These are phyloP conservation scores for Ophiostoma perfectum DNA, from an alignment of 2,329 filamentous ascomycete genomes.

Conservation along the genomic window DNA sequence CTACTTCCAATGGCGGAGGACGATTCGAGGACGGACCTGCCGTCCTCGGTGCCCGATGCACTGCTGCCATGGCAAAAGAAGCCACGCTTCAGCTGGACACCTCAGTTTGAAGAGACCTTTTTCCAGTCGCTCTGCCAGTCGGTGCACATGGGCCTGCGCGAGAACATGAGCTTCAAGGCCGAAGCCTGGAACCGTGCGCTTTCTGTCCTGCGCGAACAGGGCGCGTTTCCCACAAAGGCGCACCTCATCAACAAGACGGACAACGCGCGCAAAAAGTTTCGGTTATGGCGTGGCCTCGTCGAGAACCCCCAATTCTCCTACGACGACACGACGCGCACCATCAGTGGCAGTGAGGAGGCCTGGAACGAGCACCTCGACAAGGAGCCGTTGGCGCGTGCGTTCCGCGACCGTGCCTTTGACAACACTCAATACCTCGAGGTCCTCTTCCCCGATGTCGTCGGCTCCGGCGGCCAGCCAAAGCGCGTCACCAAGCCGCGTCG, in stretches of 20 bases:
- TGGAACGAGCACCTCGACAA: slow-evolving; percentile 55
- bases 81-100: slow-evolving; percentile 57
- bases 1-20: slow-evolving; percentile 33
- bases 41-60: slow-evolving; percentile 22
- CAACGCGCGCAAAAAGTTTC: slow-evolving; percentile 58
- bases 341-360: slow-evolving; percentile 52
- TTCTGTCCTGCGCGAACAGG: slow-evolving; percentile 50
- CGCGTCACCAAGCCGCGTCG: slow-evolving; percentile 52
- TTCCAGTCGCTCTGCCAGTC: slow-evolving; percentile 57
- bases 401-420: slow-evolving; percentile 54
- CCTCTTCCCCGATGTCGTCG: slow-evolving; percentile 55
- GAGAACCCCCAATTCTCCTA: slow-evolving; percentile 55
- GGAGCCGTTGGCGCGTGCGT: slow-evolving; percentile 53
- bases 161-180: slow-evolving; percentile 52
- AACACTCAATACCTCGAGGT: slow-evolving; percentile 58
- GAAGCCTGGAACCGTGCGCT: slow-evolving; percentile 57
- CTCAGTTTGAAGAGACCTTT: slow-evolving; percentile 54
- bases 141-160: slow-evolving; percentile 49
- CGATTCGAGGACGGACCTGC: slow-evolving; percentile 27
- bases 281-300: slow-evolving; percentile 54
- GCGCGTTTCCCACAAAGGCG: slow-evolving; percentile 54
- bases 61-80: slow-evolving; percentile 29
- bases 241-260: slow-evolving; percentile 61
- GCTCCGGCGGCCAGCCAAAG: slow-evolving; percentile 55
- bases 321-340: slow-evolving; percentile 45